Evolutionary conservation across 1,284 basidiomycete genomes (phyloP).

Genomic region (Phellopilus nigrolimitatus): DNA sequence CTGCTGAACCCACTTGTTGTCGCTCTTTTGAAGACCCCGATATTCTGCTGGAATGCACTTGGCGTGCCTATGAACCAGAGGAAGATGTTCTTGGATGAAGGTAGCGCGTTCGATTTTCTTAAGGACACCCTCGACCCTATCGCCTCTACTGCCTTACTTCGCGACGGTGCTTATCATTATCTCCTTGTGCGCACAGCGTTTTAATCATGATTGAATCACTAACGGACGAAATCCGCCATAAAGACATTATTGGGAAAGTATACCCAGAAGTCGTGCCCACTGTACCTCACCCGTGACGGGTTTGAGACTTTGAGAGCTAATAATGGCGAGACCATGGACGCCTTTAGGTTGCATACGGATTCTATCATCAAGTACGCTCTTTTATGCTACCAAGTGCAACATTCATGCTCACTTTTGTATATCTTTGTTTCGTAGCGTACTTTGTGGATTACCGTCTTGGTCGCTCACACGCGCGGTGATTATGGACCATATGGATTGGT

Average conservation of each 20-base stretch:
- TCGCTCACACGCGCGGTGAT: conserved; percentile 64
- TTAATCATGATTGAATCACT: not conserved
- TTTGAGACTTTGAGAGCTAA: conserved; percentile 56
- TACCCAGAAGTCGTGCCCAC: conserved; percentile 64
- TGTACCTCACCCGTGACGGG: conserved; percentile 66
- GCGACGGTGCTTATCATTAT: conserved; percentile 66
- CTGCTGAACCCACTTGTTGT: conserved; percentile 65
- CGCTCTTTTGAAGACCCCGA: conserved; percentile 54
- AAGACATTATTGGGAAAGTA: conserved; percentile 62
- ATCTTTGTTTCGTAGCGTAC: conserved; percentile 38
- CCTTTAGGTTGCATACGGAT: conserved; percentile 76
- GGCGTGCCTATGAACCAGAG: conserved; percentile 78
- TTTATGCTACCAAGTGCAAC: not conserved
- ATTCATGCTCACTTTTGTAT: not conserved
- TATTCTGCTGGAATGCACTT: conserved; percentile 81
- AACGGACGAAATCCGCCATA: not conserved
- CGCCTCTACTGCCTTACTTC: conserved; percentile 45
- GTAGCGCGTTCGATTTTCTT: conserved; percentile 54
- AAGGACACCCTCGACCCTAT: conserved; percentile 64
- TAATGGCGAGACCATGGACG: conserved; percentile 46
- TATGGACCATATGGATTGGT: conserved; percentile 85
- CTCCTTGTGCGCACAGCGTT: conserved; percentile 43
- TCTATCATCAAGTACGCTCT: conserved; percentile 64
- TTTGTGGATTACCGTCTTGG: conserved; percentile 48
- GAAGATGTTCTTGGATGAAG: conserved; percentile 63